Evolutionary conservation across 129 eudicot genomes (phyloP).

Genomic region (Flaveria linearis): DNA sequence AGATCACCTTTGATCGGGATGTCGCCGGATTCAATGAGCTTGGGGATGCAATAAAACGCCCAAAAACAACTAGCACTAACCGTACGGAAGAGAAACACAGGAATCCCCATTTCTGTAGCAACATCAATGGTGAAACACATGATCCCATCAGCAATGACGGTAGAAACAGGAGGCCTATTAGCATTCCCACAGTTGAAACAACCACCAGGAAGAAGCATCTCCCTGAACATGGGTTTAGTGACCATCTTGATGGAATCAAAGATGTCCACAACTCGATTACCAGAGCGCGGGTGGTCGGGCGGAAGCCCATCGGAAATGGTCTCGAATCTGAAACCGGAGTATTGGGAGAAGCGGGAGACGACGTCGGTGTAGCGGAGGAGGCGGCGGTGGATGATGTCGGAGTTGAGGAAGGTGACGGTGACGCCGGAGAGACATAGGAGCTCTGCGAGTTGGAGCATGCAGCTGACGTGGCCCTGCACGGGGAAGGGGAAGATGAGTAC

Average conservation of each 20-base stretch:
- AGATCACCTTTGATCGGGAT: constrained; percentile 45
- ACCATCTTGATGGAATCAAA: constrained; percentile 27
- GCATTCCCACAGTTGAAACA: constrained; percentile 21
- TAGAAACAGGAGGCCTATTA: constrained; percentile 33
- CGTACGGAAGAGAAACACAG: constrained; percentile 44
- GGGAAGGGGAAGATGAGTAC: constrained; percentile 62
- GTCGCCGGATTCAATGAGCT: constrained; percentile 59
- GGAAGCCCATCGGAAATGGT: constrained; percentile 64
- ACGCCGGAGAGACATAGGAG: constrained; percentile 52
- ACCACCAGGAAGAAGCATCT: constrained; percentile 30
- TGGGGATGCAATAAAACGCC: constrained; percentile 45
- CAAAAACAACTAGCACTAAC: constrained; percentile 52
- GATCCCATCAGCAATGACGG: constrained; percentile 55
- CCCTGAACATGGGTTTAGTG: constrained; percentile 32
- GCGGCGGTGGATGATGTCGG: constrained; percentile 50
- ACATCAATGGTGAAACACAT: constrained; percentile 46
- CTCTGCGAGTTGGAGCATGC: constrained; percentile 62
- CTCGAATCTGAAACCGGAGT: constrained; percentile 49
- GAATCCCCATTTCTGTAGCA: constrained; percentile 51
- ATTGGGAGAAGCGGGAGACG: constrained; percentile 44
- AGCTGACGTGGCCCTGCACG: constrained; percentile 49
- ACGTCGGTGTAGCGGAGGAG: constrained; percentile 43
- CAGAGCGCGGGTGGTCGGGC: constrained; percentile 46
- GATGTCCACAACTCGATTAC: constrained; percentile 38
- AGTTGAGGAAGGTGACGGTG: constrained; percentile 50